Conservation (phyloP, 768 basidiomycete genomes). For the Asterophora parasitica region DNA sequence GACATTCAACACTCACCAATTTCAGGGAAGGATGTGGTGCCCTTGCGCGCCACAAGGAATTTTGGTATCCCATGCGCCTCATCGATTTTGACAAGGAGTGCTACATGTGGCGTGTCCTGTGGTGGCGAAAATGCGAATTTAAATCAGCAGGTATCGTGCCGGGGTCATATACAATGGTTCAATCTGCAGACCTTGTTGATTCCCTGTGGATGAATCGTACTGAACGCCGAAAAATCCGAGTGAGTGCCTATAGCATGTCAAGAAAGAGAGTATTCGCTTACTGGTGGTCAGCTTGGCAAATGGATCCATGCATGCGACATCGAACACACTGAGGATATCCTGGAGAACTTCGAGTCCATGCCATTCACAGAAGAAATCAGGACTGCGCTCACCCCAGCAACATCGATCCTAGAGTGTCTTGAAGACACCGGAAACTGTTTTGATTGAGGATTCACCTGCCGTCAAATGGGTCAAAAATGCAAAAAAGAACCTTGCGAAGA, state of each 20-base stretch:
- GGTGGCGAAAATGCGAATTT: background rate
- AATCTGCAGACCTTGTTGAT: background rate
- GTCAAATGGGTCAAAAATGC: background rate
- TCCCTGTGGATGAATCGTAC: background rate
- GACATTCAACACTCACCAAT: too few species aligned
- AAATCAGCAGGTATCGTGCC: background rate
- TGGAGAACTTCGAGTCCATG: background rate
- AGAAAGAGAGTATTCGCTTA: background rate
- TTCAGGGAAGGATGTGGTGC: background rate
- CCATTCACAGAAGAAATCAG: conserved; percentile 3
- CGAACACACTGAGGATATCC: conserved; percentile 1
- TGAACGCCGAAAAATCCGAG: background rate
- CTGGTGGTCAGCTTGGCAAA: background rate
- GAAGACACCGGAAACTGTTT: background rate
- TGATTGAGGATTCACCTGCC: background rate
- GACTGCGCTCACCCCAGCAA: background rate
- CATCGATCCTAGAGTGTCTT: background rate
- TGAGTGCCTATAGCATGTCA: background rate
- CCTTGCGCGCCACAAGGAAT: background rate
- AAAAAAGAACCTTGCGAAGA: background rate
- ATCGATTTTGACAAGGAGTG: background rate
- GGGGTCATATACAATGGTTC: background rate
- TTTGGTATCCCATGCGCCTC: conserved; percentile 1
- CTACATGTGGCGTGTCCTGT: background rate
- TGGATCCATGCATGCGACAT: conserved; percentile 2